A percentile compares a stretch with the other conserved stretches of the same genome.
These are phyloP conservation scores for Fusarium incarnatum DNA, from an alignment of 2,329 filamentous ascomycete species.

Conservation along the genomic window DNA sequence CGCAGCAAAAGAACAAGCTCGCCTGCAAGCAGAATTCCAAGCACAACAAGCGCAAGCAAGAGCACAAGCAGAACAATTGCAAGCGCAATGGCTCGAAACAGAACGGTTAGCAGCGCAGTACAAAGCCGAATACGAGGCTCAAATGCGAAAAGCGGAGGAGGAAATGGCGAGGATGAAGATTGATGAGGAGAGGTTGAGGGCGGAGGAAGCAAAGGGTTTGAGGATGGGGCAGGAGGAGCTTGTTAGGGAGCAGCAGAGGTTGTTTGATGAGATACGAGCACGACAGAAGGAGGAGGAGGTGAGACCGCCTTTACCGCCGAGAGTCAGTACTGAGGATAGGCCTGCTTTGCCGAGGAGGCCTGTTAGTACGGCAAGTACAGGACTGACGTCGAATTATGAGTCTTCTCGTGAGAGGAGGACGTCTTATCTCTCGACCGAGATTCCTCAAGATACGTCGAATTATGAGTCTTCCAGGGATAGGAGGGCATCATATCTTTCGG, in stretches of 20 bases:
- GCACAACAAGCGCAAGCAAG: not conserved
- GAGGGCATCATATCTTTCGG: not conserved
- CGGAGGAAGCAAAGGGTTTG: conserved; percentile 15
- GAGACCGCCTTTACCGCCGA: conserved; percentile 23
- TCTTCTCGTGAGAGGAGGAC: not conserved
- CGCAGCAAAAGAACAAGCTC: not conserved
- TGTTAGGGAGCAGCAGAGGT: conserved; percentile 27
- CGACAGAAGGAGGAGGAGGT: not conserved
- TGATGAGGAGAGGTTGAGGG: conserved; percentile 9
- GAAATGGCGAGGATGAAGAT: conserved; percentile 22
- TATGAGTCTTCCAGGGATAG: conserved; percentile 2
- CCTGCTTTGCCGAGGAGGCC: conserved; percentile 32
- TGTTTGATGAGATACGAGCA: conserved; percentile 31
- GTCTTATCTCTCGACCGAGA: not conserved
- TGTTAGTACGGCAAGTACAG: not conserved
- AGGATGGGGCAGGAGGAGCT: conserved; percentile 21
- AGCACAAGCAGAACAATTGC: conserved; percentile 20
- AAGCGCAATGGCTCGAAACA: conserved; percentile 36
- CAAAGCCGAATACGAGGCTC: conserved; percentile 31
- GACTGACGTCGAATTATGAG: not conserved
- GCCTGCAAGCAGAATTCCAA: not conserved
- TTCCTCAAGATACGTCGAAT: not conserved
- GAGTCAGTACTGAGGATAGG: conserved; percentile 9
- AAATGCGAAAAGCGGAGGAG: conserved; percentile 18
- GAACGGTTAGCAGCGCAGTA: conserved; percentile 41